These are phyloP conservation scores for Aspergillus uvarum DNA, from an alignment of 2,329 filamentous ascomycete genomes.

Conservation along the genomic window DNA sequence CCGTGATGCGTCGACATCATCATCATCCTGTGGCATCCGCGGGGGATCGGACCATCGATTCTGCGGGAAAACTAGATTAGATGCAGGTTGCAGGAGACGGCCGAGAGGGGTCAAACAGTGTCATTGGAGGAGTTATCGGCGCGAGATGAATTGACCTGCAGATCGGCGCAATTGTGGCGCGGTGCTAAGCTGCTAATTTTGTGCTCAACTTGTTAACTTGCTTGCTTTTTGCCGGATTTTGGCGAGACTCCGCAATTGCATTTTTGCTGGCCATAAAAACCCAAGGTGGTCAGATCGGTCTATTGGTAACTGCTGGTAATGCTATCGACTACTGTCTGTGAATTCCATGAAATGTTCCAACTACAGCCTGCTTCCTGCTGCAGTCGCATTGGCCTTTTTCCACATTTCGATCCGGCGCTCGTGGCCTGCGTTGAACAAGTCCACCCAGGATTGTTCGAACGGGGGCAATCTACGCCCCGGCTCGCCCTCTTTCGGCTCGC, in stretches of 20 bases:
- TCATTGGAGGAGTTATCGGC: background rate
- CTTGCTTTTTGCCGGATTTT: background rate
- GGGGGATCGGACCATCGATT: background rate
- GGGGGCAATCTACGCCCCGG: conserved; percentile 43
- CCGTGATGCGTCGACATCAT: background rate
- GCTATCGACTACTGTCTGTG: background rate
- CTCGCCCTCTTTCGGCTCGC: conserved; percentile 40
- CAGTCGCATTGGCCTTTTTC: conserved; percentile 50
- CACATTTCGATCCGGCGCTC: conserved; percentile 60
- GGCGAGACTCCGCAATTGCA: background rate
- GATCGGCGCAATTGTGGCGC: background rate
- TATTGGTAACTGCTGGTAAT: too few species aligned
- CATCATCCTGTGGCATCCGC: background rate
- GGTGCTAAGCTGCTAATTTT: too few species aligned
- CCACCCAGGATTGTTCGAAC: conserved; percentile 45
- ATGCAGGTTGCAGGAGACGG: background rate
- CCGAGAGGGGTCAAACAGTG: background rate
- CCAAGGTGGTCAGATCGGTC: background rate
- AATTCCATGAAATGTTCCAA: background rate
- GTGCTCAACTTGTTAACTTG: background rate
- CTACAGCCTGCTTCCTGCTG: conserved; percentile 13
- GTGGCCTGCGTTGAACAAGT: conserved; percentile 55
- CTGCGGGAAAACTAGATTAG: background rate
- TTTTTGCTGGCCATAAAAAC: background rate
- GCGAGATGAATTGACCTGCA: background rate